These are phyloP conservation scores for Phytophthora sp. DNA, from an alignment of 352 stramenopile genomes.

Conservation along the genomic window DNA sequence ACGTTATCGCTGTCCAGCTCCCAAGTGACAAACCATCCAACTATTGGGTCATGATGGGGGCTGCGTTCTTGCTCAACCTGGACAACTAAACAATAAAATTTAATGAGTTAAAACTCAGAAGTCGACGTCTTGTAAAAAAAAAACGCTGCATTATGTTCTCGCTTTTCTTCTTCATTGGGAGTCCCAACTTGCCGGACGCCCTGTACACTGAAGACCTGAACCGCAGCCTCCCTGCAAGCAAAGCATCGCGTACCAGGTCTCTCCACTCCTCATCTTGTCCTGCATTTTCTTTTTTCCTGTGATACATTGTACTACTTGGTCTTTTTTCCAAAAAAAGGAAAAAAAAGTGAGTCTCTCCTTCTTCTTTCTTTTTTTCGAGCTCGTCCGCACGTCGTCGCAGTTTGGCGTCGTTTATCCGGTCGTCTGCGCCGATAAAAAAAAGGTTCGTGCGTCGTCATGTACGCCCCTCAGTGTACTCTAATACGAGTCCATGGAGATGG, in stretches of 20 bases:
- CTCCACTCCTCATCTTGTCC: conserved; percentile 7
- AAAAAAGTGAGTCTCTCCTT: no score
- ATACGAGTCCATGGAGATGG: conserved; percentile 71
- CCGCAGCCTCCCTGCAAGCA: no score
- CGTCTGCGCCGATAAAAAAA: conserved; percentile 12
- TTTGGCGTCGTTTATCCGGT: no score
- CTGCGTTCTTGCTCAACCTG: conserved; percentile 93
- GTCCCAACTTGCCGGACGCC: conserved; percentile 31
- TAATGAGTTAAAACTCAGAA: conserved; percentile 20
- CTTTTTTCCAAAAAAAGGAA: conserved; percentile 17
- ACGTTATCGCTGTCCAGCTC: conserved; percentile 92
- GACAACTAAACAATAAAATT: conserved; percentile 57
- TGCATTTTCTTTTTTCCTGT: conserved; percentile 31
- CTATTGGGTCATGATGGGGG: conserved; percentile 93
- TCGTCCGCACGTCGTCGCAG: conserved; percentile 6
- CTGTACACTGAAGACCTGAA: conserved; percentile 39
- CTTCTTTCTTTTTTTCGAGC: background rate
- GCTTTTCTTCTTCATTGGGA: conserved; percentile 38
- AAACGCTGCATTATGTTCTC: conserved; percentile 44
- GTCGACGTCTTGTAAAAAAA: conserved; percentile 39
- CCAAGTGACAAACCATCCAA: conserved; percentile 82
- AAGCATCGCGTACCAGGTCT: background rate
- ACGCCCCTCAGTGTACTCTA: conserved; percentile 15
- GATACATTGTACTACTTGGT: conserved; percentile 47
- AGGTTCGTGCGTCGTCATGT: background rate